Base-by-base conservation (phyloP, 768 basidiomycete species). In the Leccinum disarticulatum region DNA sequence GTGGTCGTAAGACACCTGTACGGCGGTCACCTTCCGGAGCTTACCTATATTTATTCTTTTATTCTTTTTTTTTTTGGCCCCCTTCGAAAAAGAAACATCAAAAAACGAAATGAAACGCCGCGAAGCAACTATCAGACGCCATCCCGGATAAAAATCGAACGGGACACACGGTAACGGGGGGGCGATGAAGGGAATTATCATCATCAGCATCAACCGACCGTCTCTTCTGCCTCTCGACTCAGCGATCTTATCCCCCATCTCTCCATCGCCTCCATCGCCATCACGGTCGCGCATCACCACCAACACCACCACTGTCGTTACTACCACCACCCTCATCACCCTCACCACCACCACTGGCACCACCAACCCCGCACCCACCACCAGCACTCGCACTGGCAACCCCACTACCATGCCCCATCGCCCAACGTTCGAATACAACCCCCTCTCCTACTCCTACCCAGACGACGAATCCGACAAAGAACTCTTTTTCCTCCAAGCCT, bases 381-480 rank as follows among this genome's bases (percentile, higher is more conserved):
- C 46, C 11, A 19, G 22, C 48, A 13, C 47, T 15, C 47, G 3
- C 47, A 49, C 25, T 7, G 19, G 4, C 19, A 27, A 11, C 25
- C 6, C 19, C 15, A 25, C 27, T 6, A 28, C 27, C 53, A 51
- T 66, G 65, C 61, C 68, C 0, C 56, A 1, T 10, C 64, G 46
- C 22, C n/a, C 66, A 27, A 67, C 49, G 10, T 68, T 59, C 22
- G 62, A 69, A 36, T 68, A 67, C 43, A 69, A 67, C 41, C 56
- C 58, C 13, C 62, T 67, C 3, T 68, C 68, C 31, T 67, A 52
- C 48, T 56, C 54, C 0, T 68, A 60, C 14, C 68, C 65, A 38
- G 71, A 73, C 51, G 64, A 73, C 61, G 56, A 68, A 43, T 61
- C 69, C 4, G 56, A 64, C 61, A 70, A 71, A 52, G 64, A 64